Evolutionary conservation across 2,329 filamentous ascomycete genomes (phyloP).

Genomic region (Ceratocystis cubensis): DNA sequence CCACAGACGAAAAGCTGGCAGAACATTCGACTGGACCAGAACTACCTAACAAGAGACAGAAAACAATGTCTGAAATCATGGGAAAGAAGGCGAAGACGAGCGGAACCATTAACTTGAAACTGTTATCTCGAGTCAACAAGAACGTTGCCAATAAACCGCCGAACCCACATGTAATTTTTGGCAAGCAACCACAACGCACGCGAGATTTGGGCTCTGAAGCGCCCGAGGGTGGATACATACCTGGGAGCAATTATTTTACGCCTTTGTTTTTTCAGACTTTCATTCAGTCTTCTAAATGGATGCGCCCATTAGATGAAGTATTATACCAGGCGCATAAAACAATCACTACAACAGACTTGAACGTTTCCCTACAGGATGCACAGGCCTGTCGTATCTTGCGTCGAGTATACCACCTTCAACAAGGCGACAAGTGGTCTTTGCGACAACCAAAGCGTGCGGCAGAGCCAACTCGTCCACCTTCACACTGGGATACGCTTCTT

Average conservation of each 20-base stretch:
- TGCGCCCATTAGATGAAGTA: conserved; percentile 56
- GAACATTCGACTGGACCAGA: neutral
- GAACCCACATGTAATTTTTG: conserved; percentile 49
- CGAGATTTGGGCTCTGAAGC: conserved; percentile 33
- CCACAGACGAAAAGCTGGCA: neutral
- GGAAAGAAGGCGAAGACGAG: conserved; percentile 3
- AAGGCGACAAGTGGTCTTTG: conserved; percentile 83
- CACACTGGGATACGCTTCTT: conserved; percentile 76
- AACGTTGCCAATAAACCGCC: conserved; percentile 47
- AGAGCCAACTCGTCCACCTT: conserved; percentile 63
- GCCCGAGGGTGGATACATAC: conserved; percentile 33
- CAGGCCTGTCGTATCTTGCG: conserved; percentile 79
- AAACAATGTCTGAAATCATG: conserved; percentile 18
- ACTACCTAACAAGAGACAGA: conserved; percentile 12
- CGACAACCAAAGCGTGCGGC: conserved; percentile 73
- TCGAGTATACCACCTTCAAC: conserved; percentile 80
- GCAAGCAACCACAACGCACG: conserved; percentile 45
- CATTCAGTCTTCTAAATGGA: conserved; percentile 43
- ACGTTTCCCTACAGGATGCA: conserved; percentile 70
- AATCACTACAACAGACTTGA: conserved; percentile 70
- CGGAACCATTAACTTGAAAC: neutral
- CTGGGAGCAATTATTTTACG: conserved; percentile 51
- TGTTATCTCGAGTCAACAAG: conserved; percentile 29
- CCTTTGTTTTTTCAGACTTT: conserved; percentile 49
- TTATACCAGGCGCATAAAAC: conserved; percentile 80